phyloP scores from a whole-genome alignment of 2,329 filamentous ascomycete genomes.

The Penicillium polonicum region DNA sequence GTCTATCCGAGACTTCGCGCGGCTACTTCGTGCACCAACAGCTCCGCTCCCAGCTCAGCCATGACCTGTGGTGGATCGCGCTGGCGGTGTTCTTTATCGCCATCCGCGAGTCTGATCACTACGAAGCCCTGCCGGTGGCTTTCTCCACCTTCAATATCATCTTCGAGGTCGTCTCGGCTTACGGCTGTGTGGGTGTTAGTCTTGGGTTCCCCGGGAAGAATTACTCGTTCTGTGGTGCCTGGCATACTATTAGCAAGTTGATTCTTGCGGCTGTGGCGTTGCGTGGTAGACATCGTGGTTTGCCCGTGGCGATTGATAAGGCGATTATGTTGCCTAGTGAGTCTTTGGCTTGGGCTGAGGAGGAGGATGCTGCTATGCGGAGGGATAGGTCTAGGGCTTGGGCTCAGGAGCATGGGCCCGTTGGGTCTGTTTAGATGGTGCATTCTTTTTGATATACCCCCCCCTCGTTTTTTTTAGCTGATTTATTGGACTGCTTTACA shows the following conservation, averaged over 20 bases:
- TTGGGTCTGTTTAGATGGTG: conserved; percentile 23
- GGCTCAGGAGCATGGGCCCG: conserved; percentile 26
- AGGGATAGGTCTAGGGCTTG: conserved; percentile 28
- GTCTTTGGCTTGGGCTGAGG: conserved; percentile 42
- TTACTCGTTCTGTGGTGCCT: conserved; percentile 57
- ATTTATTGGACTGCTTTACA: background rate
- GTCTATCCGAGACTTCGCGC: conserved; percentile 35
- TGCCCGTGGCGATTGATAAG: conserved; percentile 57
- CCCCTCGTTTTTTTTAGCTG: background rate
- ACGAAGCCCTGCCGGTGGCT: conserved; percentile 50
- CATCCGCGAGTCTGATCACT: conserved; percentile 59
- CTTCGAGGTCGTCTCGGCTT: conserved; percentile 50
- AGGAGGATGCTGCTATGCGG: conserved; percentile 41
- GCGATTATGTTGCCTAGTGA: conserved; percentile 47
- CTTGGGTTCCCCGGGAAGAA: conserved; percentile 55
- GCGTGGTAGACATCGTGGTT: conserved; percentile 55
- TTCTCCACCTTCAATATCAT: conserved; percentile 62
- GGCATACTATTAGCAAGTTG: conserved; percentile 58
- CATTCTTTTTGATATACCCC: background rate
- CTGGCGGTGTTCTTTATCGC: conserved; percentile 60
- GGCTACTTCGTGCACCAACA: conserved; percentile 56
- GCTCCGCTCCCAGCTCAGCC: conserved; percentile 62
- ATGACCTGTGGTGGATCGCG: conserved; percentile 67
- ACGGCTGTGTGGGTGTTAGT: conserved; percentile 62
- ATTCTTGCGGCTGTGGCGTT: conserved; percentile 59